Evolutionary conservation across 805 yeast genomes (phyloP), one percentile per base, ranked within the genome.

Genomic region (Ogataea neopini): DNA sequence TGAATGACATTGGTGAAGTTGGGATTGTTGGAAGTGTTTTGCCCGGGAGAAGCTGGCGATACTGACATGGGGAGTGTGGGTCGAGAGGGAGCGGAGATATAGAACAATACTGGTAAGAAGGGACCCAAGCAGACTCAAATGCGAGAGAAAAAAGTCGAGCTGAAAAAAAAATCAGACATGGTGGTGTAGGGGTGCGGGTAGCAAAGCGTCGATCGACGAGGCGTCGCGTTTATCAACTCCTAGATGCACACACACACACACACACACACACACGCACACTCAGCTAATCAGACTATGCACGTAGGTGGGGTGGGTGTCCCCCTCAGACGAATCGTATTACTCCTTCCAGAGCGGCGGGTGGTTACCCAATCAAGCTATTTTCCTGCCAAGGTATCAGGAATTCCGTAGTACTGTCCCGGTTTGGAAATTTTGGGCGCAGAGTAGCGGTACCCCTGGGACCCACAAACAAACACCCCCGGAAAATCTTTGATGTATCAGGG

Each of bases 1-100:
- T 67, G 69, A 9, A 64, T 48, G 35, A 50, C 46, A 35, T 53
- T 53, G 20, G 46, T 34, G 15, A 34, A 34, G 22, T 34, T 34
- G 13, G 17, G 6, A 23, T 9, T 34, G 37, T 23, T 34, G 13
- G 37, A 11, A 9, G 37, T 19, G 45, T 25, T 46, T 20, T 44
- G 4, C 41, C 25, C 11, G 43, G 47, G 14, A 43, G 14, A 9
- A 38, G n/a, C 32, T 20, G 54, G 54, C 6, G 54, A 50, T 17
- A 42, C 43, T 13, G 54, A 50, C 54, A 50, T 50, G 32, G 6
- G 32, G 6, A 6, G 29, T 18, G 18, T 11, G 18, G 9, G 28
- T n/a, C 7, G 28, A 20, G 3, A 10, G 26, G 29, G 29, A 36
- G 8, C n/a, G n/a, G n/a, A n/a, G n/a, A n/a, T n/a, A n/a, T n/a